phyloP scores from a whole-genome alignment of 2,329 filamentous ascomycete genomes.

The Beauveria sp. region DNA sequence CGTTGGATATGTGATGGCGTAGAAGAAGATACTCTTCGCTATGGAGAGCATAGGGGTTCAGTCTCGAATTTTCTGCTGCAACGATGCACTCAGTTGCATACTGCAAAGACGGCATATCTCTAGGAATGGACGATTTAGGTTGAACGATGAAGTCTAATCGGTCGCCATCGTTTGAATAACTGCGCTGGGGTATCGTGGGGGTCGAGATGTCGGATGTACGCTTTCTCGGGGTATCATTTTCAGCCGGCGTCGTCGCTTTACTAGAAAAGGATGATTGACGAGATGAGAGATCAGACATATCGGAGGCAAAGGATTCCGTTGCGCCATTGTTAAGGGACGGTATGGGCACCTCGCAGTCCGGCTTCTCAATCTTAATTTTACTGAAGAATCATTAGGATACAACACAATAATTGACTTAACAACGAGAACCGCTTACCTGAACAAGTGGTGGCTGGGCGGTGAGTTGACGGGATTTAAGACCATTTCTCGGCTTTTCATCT shows the following conservation, averaged over 20 bases:
- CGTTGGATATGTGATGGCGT: conserved; percentile 71
- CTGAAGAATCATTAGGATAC: background rate
- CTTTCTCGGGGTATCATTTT: conserved; percentile 26
- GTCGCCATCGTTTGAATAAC: conserved; percentile 25
- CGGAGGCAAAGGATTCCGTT: conserved; percentile 42
- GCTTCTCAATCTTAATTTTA: conserved; percentile 1
- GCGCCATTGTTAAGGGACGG: conserved; percentile 14
- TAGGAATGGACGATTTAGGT: conserved; percentile 78
- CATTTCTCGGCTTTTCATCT: background rate
- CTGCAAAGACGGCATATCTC: conserved; percentile 60
- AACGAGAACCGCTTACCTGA: background rate
- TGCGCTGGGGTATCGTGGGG: background rate
- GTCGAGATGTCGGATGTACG: conserved; percentile 15
- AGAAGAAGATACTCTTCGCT: conserved; percentile 75
- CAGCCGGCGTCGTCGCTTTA: conserved; percentile 55
- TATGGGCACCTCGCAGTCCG: background rate
- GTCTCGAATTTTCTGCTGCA: conserved; percentile 79
- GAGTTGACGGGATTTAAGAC: background rate
- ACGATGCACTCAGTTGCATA: conserved; percentile 89
- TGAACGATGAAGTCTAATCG: conserved; percentile 49
- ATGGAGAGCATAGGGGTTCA: conserved; percentile 86
- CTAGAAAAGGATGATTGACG: conserved; percentile 49
- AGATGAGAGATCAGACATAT: conserved; percentile 49
- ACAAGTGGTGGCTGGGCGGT: background rate
- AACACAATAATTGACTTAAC: background rate